Base-by-base conservation (phyloP, 352 stramenopile species). In the Globisporangium orthogonon region DNA sequence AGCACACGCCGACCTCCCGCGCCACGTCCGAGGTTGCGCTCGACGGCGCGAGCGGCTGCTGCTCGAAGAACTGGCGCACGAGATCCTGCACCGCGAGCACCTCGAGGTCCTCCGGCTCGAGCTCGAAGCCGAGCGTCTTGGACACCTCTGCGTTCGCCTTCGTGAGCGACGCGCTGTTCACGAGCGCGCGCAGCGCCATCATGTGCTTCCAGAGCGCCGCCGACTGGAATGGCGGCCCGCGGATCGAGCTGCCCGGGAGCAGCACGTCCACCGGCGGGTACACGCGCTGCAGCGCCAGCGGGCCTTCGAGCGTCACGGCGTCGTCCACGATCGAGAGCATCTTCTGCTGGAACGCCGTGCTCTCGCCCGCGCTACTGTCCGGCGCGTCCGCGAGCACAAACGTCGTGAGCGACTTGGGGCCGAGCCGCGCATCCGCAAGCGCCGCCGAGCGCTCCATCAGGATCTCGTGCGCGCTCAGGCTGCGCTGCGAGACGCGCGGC, bases 401-500 rank as follows among this genome's bases (percentile, higher is more conserved):
- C 31, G 83, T 72, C 54, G 83, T 89, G 29, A 93, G 71, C 18
- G 83, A 91, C 14, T 67, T 69, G 3, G 65, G 62, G 23, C 74
- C 71, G 17, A 23, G 23, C 23, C 23, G 23, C 23, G 23, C 23
- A 23, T 23, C 23, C 23, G 67, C 58, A 41, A 93, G 86, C 52
- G 79, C 76, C 40, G 76, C 82, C 48, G 83, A 93, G 54, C 83
- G 83, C 58, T 93, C 83, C 76, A 93, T 83, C 1, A 93, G 62
- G 15, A 90, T 71, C 2, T 78, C 65, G 50, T 91, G 79, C 39
- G 66, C 83, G 46, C 77, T 82, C 11, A 93, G 72, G 57, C 75
- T 89, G 35, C 82, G 66, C 60, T 83, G 73, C 37, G 80, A 69
- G 23, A 69, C 64, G 44, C 76, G 78, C 23, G 83, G 80, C 45